These are phyloP conservation scores for Conringia planisiliqua DNA, from an alignment of 345 rosid genomes.

Conservation along the genomic window DNA sequence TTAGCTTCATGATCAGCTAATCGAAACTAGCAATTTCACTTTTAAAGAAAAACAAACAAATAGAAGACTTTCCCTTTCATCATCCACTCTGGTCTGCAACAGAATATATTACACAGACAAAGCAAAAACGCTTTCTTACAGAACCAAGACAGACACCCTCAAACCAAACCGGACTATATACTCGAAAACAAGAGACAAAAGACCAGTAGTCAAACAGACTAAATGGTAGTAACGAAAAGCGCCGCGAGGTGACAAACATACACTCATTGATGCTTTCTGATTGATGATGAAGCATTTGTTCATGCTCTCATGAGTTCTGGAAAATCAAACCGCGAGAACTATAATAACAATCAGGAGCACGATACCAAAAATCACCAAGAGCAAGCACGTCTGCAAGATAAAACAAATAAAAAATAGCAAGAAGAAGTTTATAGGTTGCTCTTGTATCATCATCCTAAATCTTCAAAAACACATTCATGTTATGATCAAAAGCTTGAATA, in stretches of 20 bases:
- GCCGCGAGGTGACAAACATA: background rate
- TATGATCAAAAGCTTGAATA: background rate
- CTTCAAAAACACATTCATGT: background rate
- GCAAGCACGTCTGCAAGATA: constrained; percentile 71
- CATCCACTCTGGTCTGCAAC: background rate
- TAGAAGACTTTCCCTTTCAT: background rate
- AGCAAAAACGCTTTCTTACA: background rate
- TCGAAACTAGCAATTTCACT: background rate
- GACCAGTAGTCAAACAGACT: background rate
- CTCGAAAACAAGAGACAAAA: background rate
- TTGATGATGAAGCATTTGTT: background rate
- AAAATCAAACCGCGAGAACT: constrained; percentile 62
- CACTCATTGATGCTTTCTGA: constrained; percentile 7
- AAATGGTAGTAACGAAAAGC: background rate
- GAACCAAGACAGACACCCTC: constrained; percentile 1
- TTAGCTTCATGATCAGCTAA: background rate
- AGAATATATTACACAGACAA: constrained; percentile 5
- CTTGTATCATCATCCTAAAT: background rate
- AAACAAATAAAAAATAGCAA: background rate
- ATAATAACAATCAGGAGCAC: constrained; percentile 81
- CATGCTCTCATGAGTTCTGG: background rate
- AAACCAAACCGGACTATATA: constrained; percentile 3
- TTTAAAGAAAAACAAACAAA: background rate
- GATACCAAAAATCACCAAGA: constrained; percentile 84
- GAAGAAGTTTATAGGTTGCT: background rate